These are phyloP conservation scores for Phytophthora brassicae DNA, from an alignment of 352 stramenopile genomes.

Conservation along the genomic window DNA sequence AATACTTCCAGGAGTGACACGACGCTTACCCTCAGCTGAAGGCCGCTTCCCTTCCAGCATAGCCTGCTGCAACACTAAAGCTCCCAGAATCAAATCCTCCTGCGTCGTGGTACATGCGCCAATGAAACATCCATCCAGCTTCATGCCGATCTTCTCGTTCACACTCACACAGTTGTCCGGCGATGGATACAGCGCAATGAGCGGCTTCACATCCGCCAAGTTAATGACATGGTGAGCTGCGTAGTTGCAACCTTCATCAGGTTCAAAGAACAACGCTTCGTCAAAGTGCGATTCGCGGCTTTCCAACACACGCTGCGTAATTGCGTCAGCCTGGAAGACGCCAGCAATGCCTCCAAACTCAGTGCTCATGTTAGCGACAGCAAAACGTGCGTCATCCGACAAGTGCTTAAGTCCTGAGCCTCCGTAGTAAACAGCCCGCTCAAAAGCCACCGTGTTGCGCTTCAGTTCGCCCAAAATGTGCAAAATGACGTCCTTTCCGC, in stretches of 20 bases:
- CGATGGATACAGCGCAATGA: slow-evolving; percentile 77
- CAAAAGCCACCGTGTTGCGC: slow-evolving; percentile 82
- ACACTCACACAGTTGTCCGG: slow-evolving; percentile 81
- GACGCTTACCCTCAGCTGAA: slow-evolving; percentile 47
- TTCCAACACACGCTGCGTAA: slow-evolving; percentile 64
- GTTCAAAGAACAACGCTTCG: slow-evolving; percentile 72
- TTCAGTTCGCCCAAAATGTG: slow-evolving; percentile 81
- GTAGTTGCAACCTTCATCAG: slow-evolving; percentile 70
- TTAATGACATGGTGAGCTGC: slow-evolving; percentile 78
- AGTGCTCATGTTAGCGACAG: slow-evolving; percentile 83
- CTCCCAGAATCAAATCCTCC: slow-evolving; percentile 79
- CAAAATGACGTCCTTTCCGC: slow-evolving; percentile 81
- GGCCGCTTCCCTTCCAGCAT: slow-evolving; percentile 69
- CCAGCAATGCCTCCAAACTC: slow-evolving; percentile 84
- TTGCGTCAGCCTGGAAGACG: slow-evolving; percentile 74
- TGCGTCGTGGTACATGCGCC: slow-evolving; percentile 81
- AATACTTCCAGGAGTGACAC: slow-evolving; percentile 77
- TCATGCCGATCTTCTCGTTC: slow-evolving; percentile 70
- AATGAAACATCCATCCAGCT: slow-evolving; percentile 83
- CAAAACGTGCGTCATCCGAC: slow-evolving; percentile 81
- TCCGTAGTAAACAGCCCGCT: slow-evolving; percentile 79
- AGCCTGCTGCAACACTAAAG: slow-evolving; percentile 71
- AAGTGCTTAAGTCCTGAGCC: slow-evolving; percentile 60
- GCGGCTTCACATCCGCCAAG: slow-evolving; percentile 51
- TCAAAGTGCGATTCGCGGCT: slow-evolving; percentile 59